These are phyloP conservation scores for Hyphodiscus hymeniophilus DNA, from an alignment of 495 filamentous ascomycete species.

Conservation along the genomic window DNA sequence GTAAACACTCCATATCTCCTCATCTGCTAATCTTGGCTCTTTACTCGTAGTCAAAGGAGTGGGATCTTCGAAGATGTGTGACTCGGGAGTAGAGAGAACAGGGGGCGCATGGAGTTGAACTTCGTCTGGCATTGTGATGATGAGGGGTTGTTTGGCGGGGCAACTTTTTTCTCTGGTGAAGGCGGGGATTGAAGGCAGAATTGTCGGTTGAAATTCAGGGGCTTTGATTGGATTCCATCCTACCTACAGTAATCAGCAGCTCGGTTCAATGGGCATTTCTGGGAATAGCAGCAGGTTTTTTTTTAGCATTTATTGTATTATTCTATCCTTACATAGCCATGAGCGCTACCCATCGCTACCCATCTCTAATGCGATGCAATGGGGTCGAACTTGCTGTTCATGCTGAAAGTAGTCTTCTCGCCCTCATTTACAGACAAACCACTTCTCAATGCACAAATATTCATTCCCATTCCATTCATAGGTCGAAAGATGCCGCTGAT, in stretches of 20 bases:
- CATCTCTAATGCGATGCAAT: too few relatives aligned
- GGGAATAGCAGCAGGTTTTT: too few relatives aligned
- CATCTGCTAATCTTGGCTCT: constrained; percentile 45
- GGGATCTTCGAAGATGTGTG: constrained; percentile 63
- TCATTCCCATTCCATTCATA: background rate
- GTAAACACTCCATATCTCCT: constrained; percentile 70
- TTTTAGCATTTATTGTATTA: too few relatives aligned
- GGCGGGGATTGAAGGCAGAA: background rate
- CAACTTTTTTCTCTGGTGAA: background rate
- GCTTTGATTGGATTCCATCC: too few relatives aligned
- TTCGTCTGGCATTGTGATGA: constrained; percentile 8
- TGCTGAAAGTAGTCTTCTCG: background rate
- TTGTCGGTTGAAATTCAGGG: background rate
- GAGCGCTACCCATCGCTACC: too few relatives aligned
- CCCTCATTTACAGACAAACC: background rate
- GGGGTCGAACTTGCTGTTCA: too few relatives aligned
- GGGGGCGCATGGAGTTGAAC: constrained; percentile 43
- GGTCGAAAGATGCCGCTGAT: too few relatives aligned
- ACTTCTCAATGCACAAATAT: background rate
- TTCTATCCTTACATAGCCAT: too few relatives aligned
- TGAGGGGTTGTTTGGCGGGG: constrained; percentile 7
- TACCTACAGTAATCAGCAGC: too few relatives aligned
- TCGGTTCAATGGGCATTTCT: too few relatives aligned
- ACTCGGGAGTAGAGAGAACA: constrained; percentile 81
- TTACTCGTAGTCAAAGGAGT: constrained; percentile 28